A percentile compares a stretch with the other conserved stretches of the same genome.
Evolutionary conservation across 2,329 filamentous ascomycete genomes (phyloP).

Genomic region (Samsoniella hepiali): DNA sequence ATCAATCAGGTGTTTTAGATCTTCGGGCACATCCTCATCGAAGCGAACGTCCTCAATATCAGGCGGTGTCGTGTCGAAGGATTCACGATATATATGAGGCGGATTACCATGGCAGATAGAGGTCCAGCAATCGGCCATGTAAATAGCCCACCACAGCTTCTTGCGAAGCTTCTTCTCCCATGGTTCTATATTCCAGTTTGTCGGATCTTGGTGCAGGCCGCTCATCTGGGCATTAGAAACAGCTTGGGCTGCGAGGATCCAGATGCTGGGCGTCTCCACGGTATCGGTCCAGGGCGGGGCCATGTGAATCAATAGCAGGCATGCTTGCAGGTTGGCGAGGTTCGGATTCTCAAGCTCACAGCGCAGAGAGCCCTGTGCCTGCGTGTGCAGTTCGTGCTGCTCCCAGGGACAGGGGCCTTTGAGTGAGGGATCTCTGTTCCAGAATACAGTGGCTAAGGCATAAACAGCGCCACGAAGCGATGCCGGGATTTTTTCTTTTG

Average conservation of each 20-base stretch:
- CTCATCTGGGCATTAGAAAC: conserved; percentile 45
- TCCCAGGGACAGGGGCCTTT: conserved; percentile 33
- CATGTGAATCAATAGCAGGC: conserved; percentile 43
- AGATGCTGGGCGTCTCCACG: conserved; percentile 44
- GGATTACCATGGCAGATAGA: conserved; percentile 46
- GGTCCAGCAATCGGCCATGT: conserved; percentile 43
- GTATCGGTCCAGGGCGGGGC: conserved; percentile 43
- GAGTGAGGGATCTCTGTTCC: conserved; percentile 35
- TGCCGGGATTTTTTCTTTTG: conserved; percentile 40
- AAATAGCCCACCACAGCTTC: conserved; percentile 46
- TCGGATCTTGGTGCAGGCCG: conserved; percentile 43
- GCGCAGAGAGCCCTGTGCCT: conserved; percentile 41
- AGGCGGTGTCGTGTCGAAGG: conserved; percentile 39
- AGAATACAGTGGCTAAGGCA: conserved; percentile 42
- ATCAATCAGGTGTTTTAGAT: conserved; percentile 35
- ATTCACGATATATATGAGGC: conserved; percentile 39
- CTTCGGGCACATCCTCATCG: conserved; percentile 40
- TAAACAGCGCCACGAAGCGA: conserved; percentile 45
- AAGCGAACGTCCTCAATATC: conserved; percentile 41
- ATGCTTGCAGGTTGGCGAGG: conserved; percentile 45
- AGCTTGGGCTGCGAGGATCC: conserved; percentile 42
- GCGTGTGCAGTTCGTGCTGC: conserved; percentile 40
- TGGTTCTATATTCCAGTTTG: conserved; percentile 38
- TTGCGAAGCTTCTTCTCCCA: conserved; percentile 43
- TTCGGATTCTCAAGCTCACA: conserved; percentile 47